Evolutionary conservation across 805 yeast species (phyloP).

Genomic region (Dipodascus albidus): DNA sequence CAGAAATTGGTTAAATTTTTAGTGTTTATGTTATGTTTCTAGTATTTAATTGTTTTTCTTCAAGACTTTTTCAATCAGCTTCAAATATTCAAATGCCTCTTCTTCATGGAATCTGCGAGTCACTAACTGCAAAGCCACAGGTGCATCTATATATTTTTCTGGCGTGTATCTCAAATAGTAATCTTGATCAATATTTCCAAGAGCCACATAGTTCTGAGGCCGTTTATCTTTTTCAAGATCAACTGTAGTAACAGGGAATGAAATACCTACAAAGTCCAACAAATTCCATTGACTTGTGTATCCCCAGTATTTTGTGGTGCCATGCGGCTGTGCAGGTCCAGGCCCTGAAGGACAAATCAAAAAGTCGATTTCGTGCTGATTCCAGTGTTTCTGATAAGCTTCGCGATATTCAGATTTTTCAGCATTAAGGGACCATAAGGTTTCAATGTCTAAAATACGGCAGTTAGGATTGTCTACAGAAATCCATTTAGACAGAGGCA

Average conservation of each 20-base stretch:
- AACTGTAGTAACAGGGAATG: background rate
- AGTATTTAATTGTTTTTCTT: too few relatives aligned
- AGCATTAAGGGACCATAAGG: conserved; percentile 9
- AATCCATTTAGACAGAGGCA: background rate
- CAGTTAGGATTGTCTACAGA: background rate
- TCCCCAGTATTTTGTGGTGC: background rate
- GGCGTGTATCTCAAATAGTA: background rate
- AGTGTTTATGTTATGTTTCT: too few relatives aligned
- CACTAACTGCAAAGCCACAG: background rate
- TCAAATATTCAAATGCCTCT: background rate
- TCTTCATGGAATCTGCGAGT: background rate
- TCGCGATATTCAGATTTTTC: conserved; percentile 1
- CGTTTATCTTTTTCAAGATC: background rate
- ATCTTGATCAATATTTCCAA: conserved; percentile 2
- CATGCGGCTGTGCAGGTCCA: conserved; percentile 2
- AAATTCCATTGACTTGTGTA: background rate
- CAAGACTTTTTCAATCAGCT: background rate
- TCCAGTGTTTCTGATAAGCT: conserved; percentile 1
- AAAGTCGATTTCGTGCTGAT: background rate
- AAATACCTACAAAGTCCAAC: background rate
- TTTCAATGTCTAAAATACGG: conserved; percentile 1
- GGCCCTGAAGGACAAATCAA: conserved; percentile 8
- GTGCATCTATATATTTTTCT: background rate
- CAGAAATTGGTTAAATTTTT: too few relatives aligned
- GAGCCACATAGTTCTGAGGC: background rate